Evolutionary conservation across 805 yeast species (phyloP).

Genomic region (Tetrapisispora phaffii): DNA sequence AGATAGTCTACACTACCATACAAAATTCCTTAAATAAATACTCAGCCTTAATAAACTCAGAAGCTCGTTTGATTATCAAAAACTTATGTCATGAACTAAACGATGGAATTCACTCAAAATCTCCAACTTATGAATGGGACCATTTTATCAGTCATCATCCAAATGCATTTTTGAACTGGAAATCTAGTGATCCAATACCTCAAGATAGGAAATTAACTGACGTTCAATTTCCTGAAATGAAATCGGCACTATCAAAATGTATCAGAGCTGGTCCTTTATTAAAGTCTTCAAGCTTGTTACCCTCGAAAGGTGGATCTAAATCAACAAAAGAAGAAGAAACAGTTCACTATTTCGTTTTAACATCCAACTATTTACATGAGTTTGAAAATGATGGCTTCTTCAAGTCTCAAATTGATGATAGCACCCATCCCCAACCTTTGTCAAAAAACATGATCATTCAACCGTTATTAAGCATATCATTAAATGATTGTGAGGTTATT

Average conservation of each 20-base stretch:
- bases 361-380: constrained; percentile 59
- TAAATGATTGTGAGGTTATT: constrained; percentile 29
- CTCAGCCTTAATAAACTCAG: constrained; percentile 42
- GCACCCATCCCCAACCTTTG: constrained; percentile 3
- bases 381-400: constrained; percentile 36
- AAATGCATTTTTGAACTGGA: constrained; percentile 32
- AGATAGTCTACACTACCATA: constrained; percentile 51
- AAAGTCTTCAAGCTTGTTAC: not conserved
- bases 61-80: constrained; percentile 44
- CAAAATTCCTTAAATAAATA: constrained; percentile 48
- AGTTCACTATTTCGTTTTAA: constrained; percentile 37
- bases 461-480: constrained; percentile 35
- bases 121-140: constrained; percentile 60
- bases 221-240: constrained; percentile 44
- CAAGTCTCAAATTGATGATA: not conserved
- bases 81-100: constrained; percentile 37
- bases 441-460: not conserved
- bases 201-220: constrained; percentile 41
- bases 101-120: constrained; percentile 41
- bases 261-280: constrained; percentile 51
- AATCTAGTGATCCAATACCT: constrained; percentile 32
- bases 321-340: not conserved
- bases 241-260: constrained; percentile 40
- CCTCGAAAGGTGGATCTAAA: not conserved
- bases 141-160: constrained; percentile 43